phyloP scores from a whole-genome alignment of 371 early-diverging fungal genomes.

The Mucor saturninus region DNA sequence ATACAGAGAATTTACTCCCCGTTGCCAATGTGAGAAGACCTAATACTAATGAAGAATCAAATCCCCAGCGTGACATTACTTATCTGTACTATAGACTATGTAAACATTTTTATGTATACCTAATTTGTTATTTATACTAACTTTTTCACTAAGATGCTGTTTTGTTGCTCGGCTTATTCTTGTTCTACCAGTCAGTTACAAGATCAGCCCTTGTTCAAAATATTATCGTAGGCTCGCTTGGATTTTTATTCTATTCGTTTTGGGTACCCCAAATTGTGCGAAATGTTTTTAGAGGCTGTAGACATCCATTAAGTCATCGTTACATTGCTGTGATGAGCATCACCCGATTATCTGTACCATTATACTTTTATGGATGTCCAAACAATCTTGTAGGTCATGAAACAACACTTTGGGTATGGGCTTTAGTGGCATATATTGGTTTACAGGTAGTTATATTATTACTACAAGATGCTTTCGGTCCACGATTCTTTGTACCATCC shows the following conservation, averaged over 20 bases:
- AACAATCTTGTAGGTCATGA: slow-evolving; percentile 60
- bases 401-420: slow-evolving; percentile 59
- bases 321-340: slow-evolving; percentile 70
- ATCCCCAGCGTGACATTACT: slow-evolving; percentile 28
- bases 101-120: slow-evolving; percentile 3
- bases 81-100: slow-evolving; percentile 32
- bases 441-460: slow-evolving; percentile 65
- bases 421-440: slow-evolving; percentile 58
- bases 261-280: slow-evolving; percentile 84
- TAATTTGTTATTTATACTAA: not conserved
- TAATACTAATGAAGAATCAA: slow-evolving; percentile 20
- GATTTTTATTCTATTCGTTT: slow-evolving; percentile 67
- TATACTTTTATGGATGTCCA: slow-evolving; percentile 72
- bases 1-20: slow-evolving; percentile 20
- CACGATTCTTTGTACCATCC: slow-evolving; percentile 77
- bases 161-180: slow-evolving; percentile 64
- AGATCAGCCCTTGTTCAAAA: slow-evolving; percentile 58
- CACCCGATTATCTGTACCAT: slow-evolving; percentile 63
- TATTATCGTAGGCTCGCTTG: slow-evolving; percentile 50
- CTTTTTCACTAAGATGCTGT: slow-evolving; percentile 50
- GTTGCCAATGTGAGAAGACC: slow-evolving; percentile 23
- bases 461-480: slow-evolving; percentile 75
- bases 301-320: slow-evolving; percentile 60
- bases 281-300: slow-evolving; percentile 67
- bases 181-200: slow-evolving; percentile 69